Base-by-base conservation (phyloP, 495 filamentous ascomycete species). In the Hypoxylon subgilvum region DNA sequence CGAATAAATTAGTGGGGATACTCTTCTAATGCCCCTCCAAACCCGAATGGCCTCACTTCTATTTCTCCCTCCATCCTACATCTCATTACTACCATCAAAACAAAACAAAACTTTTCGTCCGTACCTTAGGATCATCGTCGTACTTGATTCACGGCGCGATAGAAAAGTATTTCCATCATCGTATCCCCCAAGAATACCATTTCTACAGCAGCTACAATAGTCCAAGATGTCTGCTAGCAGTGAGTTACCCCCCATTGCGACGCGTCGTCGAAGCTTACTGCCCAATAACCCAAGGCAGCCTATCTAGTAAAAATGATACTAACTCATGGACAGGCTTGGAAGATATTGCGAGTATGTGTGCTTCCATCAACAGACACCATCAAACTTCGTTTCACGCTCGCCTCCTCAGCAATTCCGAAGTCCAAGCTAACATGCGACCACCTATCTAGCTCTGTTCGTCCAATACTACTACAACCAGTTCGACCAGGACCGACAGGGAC, bases 391-490 rank as follows among this genome's bases (percentile, higher is more conserved):
- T 38, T 52, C 25, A 40, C 23, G 16, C 14, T 44, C 21, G 43
- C 48, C 50, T 30, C n/a, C 16, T 30, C 27, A 16, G 25, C 49
- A 12, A 41, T 28, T 65, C 64, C 47, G 25, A 65, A 41, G 51
- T 22, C 7, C 46, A 9, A 46, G 22, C 50, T 63, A 52, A 67
- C 45, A 60, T 25, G 12, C 42, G 32, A 25, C 21, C 48, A 35
- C 21, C 48, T 41, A 13, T 9, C 44, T 70, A 97, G 92, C 81
- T 59, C 78, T 92, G 66, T 97, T 97, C 74, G 86, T 90, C 43
- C 52, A 84, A 18, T 92, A 87, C 80, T 97, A 96, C 86, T 96
- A 96, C 80, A 74, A 84, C 50, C 86, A 84, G 43, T 96, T 97
- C 74, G 92, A 96, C 71, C 40, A 53, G 40, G 71, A 88, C 70